Base-by-base conservation (phyloP, 73 alveolate species). In the Tetrahymena elliotti region DNA sequence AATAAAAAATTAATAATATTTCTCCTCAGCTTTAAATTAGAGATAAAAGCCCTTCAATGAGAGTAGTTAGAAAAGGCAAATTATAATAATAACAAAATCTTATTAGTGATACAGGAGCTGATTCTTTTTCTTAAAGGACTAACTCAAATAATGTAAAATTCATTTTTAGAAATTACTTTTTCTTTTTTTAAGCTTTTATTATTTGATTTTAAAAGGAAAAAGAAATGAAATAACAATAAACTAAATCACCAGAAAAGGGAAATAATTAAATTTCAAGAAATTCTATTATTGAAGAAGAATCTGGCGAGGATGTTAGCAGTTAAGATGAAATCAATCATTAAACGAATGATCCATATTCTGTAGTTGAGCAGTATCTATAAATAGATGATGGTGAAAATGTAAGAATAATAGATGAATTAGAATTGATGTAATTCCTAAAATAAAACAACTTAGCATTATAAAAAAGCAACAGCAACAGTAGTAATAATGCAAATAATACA, bases 1-100 rank as follows among this genome's bases (percentile, higher is more conserved):
- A 94, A 88, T 94, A 94, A 22, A 94, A 92, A 88, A 88, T 94
- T 22, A 94, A 94, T 24, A 47, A 84, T 4, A 84, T 88, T 13
- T 94, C 96, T 41, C 96, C 96, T 88, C 93, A 94, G 38, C 88
- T 68, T 4, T 68, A 68, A 68, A 68, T 68, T 68, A 68, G 88
- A 68, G 88, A 68, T 68, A 68, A 68, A 68, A 68, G 88, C 33
- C 88, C 88, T 3, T 68, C 88, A 24, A 68, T 68, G 88, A 68
- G 88, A 68, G 88, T 68, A 16, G 38, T 68, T 3, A 68, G 88
- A 36, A 68, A 68, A 68, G 33, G 88, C 34, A 68, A 68, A 18
- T 10, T 68, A 31, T n/a, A 68, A 68, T 68, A 68, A 31, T 10
- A 68, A 68, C 38, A 68, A 16, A 68, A 24, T 68, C 10, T 27